Percentiles rank a stretch among this genome's conserved stretches.
These are phyloP conservation scores for Sordariomycetes sp. DNA, from an alignment of 2,329 filamentous ascomycete species.

Conservation along the genomic window DNA sequence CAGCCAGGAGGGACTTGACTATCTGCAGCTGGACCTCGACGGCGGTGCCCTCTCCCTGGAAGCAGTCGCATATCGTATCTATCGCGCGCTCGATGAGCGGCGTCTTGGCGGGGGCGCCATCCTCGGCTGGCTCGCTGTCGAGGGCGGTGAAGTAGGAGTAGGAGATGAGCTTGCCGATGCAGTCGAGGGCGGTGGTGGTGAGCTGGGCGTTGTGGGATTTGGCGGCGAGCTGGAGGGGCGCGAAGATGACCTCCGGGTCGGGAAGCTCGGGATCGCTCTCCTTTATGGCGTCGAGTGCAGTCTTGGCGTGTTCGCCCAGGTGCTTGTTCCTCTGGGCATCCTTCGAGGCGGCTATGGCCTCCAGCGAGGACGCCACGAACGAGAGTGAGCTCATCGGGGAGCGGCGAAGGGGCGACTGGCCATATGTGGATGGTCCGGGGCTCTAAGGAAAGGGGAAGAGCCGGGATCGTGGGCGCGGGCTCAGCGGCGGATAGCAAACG, in stretches of 20 bases:
- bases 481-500: neutral
- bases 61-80: constrained; percentile 98
- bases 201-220: constrained; percentile 77
- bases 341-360: constrained; percentile 83
- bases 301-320: constrained; percentile 69
- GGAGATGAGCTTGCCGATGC: constrained; percentile 96
- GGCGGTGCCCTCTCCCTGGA: constrained; percentile 89
- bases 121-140: constrained; percentile 17
- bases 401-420: constrained; percentile 26
- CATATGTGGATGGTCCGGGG: constrained; percentile 24
- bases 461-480: neutral
- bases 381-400: constrained; percentile 84
- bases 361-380: constrained; percentile 88
- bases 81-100: constrained; percentile 95
- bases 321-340: constrained; percentile 82
- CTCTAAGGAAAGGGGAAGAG: neutral
- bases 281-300: constrained; percentile 77
- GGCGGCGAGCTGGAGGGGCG: constrained; percentile 80
- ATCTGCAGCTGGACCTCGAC: constrained; percentile 94
- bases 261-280: constrained; percentile 71
- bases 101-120: constrained; percentile 30
- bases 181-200: constrained; percentile 85
- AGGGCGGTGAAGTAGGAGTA: constrained; percentile 89
- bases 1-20: constrained; percentile 89
- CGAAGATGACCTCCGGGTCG: constrained; percentile 85